Evolutionary conservation across 2,329 filamentous ascomycete species (phyloP), one percentile per base, ranked within the genome.

Genomic region (Taxawa tesnikishii): DNA sequence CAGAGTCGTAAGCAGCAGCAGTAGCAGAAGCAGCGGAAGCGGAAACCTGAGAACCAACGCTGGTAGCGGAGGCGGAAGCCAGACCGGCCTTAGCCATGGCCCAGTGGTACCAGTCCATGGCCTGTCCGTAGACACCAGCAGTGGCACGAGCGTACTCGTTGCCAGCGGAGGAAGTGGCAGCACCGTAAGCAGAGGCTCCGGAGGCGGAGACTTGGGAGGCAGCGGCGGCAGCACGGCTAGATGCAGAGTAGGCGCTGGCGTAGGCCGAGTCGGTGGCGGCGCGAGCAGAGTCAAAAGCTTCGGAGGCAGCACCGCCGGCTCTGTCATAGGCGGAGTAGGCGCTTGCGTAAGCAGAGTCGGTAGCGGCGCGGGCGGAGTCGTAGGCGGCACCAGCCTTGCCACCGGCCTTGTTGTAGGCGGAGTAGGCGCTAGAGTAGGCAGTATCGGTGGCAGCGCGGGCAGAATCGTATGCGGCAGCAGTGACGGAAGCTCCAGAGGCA

Each of bases 71-170:
- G 28, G 44, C 33, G 27, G 56, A 57, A 34, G 58, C 59, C 24
- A 67, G 45, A 34, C 62, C 63, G 34, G 65, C 36, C 45, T 64
- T 52, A 39, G 56, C 55, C 53, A 60, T 55, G 43, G 59, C 43
- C 48, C 54, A 59, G 44, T 63, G 53, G 51, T 54, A 55, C 47
- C 50, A 55, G 39, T 49, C 40, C 33, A 48, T 48, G 41, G 47
- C 44, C 15, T 38, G 32, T 32, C 41, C 41, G 43, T 53, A 54
- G 12, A 44, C 77, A 46, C 73, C 68, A 36, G 84, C 72, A 4
- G 83, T 88, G 6, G 83, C 83, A 53, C 76, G 71, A 33, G 82
- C 75, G 47, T 73, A 88, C 48, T 83, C 60, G 51, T 90, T 88
- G 36, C 77, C 75, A 29, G 79, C 83, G 36, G 50, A 57, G 39